phyloP scores from a whole-genome alignment of 305 asterid genomes.

The Fraxinus floribunda region DNA sequence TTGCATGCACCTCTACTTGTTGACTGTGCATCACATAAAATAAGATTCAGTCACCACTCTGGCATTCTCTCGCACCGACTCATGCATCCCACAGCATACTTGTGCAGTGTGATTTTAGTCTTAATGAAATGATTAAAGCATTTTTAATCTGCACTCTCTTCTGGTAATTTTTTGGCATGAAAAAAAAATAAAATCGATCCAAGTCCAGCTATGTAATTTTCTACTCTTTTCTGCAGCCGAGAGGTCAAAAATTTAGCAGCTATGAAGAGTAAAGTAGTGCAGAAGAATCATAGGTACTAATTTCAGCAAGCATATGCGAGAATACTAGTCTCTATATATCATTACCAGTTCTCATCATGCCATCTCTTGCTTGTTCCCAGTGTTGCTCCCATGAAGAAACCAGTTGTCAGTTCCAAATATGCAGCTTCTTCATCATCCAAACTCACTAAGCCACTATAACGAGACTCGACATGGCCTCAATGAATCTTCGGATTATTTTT shows the following conservation, averaged over 20 bases:
- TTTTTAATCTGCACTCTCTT: background rate
- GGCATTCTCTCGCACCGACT: background rate
- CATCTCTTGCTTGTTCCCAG: constrained; percentile 28
- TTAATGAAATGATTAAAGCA: background rate
- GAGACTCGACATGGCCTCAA: constrained; percentile 24
- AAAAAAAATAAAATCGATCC: background rate
- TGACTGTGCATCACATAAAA: background rate
- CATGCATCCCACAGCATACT: background rate
- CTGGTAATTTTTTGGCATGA: background rate
- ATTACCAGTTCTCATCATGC: constrained; percentile 5
- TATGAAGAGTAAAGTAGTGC: constrained; percentile 56
- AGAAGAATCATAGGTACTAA: constrained; percentile 49
- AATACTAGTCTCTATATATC: background rate
- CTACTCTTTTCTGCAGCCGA: constrained; percentile 44
- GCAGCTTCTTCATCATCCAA: constrained; percentile 48
- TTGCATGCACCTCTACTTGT: background rate
- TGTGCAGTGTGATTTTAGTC: background rate
- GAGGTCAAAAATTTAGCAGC: constrained; percentile 78
- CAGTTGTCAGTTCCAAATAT: constrained; percentile 31
- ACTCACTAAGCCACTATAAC: constrained; percentile 33
- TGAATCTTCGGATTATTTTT: constrained; percentile 1
- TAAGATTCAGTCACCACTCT: background rate
- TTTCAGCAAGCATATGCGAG: background rate
- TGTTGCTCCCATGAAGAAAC: constrained; percentile 41
- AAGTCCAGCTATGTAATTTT: constrained; percentile 10